Evolutionary conservation across 495 filamentous ascomycete species (phyloP).

Genomic region (Penicillium daleae): DNA sequence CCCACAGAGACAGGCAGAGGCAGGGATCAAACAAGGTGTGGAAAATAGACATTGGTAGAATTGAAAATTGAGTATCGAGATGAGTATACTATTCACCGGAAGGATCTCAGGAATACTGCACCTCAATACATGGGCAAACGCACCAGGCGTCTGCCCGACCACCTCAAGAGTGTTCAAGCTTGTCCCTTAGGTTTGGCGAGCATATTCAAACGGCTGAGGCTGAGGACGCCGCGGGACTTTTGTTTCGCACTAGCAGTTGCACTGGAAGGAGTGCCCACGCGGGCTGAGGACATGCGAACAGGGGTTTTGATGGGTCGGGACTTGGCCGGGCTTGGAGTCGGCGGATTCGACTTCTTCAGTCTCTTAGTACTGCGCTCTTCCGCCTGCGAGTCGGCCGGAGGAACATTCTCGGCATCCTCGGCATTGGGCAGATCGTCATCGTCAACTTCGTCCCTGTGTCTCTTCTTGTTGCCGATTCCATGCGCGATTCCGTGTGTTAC

Average conservation of each 20-base stretch:
- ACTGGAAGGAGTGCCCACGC: conserved; percentile 38
- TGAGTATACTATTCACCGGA: conserved; percentile 9
- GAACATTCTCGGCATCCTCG: conserved; percentile 47
- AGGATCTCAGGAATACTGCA: background rate
- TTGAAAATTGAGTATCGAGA: background rate
- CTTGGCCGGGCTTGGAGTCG: conserved; percentile 45
- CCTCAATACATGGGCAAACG: conserved; percentile 12
- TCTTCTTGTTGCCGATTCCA: conserved; percentile 76
- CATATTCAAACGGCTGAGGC: conserved; percentile 55
- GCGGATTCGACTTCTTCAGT: conserved; percentile 42
- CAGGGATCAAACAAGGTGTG: background rate
- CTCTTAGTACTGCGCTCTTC: conserved; percentile 50
- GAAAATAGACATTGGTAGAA: conserved; percentile 8
- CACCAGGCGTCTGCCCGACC: conserved; percentile 18
- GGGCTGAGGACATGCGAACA: conserved; percentile 36
- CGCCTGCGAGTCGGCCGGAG: conserved; percentile 37
- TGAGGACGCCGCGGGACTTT: conserved; percentile 44
- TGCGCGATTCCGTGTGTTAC: conserved; percentile 74
- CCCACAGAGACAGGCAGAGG: background rate
- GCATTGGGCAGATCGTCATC: conserved; percentile 54
- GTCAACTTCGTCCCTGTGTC: conserved; percentile 56
- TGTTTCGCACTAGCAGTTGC: conserved; percentile 32
- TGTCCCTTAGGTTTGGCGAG: conserved; percentile 54
- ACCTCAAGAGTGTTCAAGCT: conserved; percentile 18
- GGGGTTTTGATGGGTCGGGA: conserved; percentile 38